Conservation (phyloP, 148 eudicot species). For the Talinum fruticosum region DNA sequence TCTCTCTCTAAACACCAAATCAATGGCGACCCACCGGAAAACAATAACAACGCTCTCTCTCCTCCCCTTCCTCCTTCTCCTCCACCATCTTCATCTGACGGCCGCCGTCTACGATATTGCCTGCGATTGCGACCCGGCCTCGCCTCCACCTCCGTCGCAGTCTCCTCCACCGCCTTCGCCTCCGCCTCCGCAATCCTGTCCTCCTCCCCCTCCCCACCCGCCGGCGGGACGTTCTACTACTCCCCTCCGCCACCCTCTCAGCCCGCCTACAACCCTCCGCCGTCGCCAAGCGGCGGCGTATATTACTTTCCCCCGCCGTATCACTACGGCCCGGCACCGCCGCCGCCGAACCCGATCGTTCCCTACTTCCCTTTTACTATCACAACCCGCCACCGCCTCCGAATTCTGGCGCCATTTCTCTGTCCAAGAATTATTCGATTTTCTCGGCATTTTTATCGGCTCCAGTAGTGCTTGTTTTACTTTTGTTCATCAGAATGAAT, state of each 20-base stretch:
- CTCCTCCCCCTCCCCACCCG: constrained; percentile 25
- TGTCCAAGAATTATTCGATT: background rate
- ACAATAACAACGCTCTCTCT: background rate
- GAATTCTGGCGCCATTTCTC: constrained; percentile 6
- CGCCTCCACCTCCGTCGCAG: constrained; percentile 31
- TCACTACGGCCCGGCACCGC: constrained; percentile 36
- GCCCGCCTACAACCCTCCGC: constrained; percentile 15
- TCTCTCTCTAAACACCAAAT: background rate
- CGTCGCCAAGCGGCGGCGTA: constrained; percentile 21
- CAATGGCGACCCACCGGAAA: constrained; percentile 12
- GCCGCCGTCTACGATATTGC: constrained; percentile 47
- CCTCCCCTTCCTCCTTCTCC: constrained; percentile 5
- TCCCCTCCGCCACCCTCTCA: constrained; percentile 43
- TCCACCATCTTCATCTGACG: constrained; percentile 17
- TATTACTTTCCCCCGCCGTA: constrained; percentile 40
- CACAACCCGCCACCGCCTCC: constrained; percentile 52
- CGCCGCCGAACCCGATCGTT: constrained; percentile 71
- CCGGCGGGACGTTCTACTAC: constrained; percentile 11
- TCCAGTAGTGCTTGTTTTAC: background rate
- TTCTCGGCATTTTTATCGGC: constrained; percentile 1
- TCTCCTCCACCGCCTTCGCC: constrained; percentile 31
- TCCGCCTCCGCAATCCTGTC: constrained; percentile 19
- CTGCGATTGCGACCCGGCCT: constrained; percentile 38
- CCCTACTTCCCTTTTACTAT: constrained; percentile 73
- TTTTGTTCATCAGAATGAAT: constrained; percentile 12